These are phyloP conservation scores for Rubus parviflorus DNA, from an alignment of 306 rosid species.

Conservation along the genomic window DNA sequence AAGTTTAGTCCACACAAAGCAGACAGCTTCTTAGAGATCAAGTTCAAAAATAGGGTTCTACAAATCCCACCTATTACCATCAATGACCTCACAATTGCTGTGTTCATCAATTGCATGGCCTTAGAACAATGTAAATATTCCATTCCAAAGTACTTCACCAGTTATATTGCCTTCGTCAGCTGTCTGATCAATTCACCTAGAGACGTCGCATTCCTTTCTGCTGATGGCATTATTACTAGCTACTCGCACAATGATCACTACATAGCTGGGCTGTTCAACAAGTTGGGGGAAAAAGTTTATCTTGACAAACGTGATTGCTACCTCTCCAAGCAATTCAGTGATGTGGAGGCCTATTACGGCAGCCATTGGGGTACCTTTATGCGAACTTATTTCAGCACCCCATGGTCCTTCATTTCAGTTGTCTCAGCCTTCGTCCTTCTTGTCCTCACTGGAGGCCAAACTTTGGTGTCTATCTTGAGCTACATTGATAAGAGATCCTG, in stretches of 20 bases:
- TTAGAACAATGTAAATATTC: background rate
- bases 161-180: background rate
- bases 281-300: background rate
- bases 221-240: background rate
- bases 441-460: background rate
- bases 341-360: background rate
- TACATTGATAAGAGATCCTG: no score
- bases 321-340: slow-evolving; percentile 11
- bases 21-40: background rate
- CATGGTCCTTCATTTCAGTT: slow-evolving; percentile 9
- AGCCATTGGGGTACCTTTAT: background rate
- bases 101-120: background rate
- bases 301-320: background rate
- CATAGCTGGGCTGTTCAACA: background rate
- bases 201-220: background rate
- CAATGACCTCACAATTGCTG: no score
- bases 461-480: background rate
- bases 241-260: background rate
- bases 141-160: background rate
- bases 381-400: background rate
- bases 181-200: background rate
- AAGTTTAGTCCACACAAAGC: background rate
- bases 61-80: no score
- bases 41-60: background rate
- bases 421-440: background rate